phyloP scores from a whole-genome alignment of 257 asterid species.

The Lycium ferocissimum region DNA sequence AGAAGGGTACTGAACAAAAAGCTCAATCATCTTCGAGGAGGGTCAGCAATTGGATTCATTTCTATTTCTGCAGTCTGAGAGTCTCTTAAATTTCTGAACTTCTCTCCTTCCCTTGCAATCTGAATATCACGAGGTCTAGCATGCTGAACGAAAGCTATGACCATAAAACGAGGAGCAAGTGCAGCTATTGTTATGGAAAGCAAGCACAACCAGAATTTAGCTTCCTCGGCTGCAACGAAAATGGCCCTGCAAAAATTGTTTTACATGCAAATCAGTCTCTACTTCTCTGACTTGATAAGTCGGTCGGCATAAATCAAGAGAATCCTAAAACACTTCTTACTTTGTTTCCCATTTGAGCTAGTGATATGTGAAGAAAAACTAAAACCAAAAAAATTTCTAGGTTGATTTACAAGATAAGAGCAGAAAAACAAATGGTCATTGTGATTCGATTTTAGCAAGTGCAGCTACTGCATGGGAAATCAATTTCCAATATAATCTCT shows the following conservation, averaged over 20 bases:
- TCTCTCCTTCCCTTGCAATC: conserved; percentile 83
- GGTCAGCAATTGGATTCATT: conserved; percentile 61
- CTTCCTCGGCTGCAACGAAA: conserved; percentile 63
- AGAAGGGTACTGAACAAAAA: conserved; percentile 19
- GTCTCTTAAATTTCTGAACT: conserved; percentile 47
- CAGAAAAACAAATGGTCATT: background rate
- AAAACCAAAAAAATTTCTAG: background rate
- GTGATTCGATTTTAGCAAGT: background rate
- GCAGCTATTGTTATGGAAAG: conserved; percentile 67
- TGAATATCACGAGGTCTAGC: conserved; percentile 68
- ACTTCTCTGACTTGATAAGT: background rate
- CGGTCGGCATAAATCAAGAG: background rate
- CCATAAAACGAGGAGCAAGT: conserved; percentile 77
- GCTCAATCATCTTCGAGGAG: conserved; percentile 46
- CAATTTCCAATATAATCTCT: background rate
- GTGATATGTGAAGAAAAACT: background rate
- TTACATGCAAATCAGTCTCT: conserved; percentile 23
- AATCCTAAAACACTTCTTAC: background rate
- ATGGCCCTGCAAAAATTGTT: conserved; percentile 75
- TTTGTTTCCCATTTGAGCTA: background rate
- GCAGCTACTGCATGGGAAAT: conserved; percentile 17
- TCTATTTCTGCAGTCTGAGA: conserved; percentile 56
- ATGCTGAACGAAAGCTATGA: conserved; percentile 56
- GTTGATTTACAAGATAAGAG: background rate
- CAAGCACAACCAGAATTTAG: conserved; percentile 79